Evolutionary conservation across 106 monocot genomes (phyloP).

Genomic region (Chionographis japonica): DNA sequence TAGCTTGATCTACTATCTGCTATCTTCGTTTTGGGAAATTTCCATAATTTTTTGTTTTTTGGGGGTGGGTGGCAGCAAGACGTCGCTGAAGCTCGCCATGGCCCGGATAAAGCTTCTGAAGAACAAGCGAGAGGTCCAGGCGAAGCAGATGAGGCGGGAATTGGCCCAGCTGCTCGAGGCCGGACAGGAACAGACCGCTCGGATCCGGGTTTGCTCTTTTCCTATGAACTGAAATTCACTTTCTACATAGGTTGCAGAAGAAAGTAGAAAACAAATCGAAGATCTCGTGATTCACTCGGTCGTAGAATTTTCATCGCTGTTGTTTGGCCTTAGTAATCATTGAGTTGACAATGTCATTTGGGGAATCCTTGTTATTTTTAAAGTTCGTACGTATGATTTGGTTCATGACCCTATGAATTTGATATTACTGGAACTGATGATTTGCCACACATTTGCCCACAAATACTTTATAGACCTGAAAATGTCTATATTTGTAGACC

Average conservation of each 20-base stretch:
- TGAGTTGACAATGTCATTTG: too few species aligned
- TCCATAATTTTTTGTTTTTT: not conserved
- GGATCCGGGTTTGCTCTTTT: slow-evolving; percentile 55
- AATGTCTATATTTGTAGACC: too few species aligned
- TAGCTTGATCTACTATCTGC: not conserved
- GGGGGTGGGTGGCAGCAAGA: slow-evolving; percentile 61
- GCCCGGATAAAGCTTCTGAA: slow-evolving; percentile 72
- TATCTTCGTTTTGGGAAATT: not conserved
- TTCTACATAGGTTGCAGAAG: too few species aligned
- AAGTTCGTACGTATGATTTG: too few species aligned
- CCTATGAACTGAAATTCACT: not conserved
- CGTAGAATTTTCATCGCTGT: too few species aligned
- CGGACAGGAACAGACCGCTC: slow-evolving; percentile 81
- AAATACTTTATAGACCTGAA: too few species aligned
- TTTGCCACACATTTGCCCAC: too few species aligned
- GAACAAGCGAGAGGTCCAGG: slow-evolving; percentile 60
- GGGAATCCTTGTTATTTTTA: too few species aligned
- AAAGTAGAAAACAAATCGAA: too few species aligned
- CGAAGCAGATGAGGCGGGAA: slow-evolving; percentile 72
- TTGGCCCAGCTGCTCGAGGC: slow-evolving; percentile 64
- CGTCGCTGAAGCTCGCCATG: slow-evolving; percentile 65
- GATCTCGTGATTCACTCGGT: not conserved
- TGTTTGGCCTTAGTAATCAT: too few species aligned
- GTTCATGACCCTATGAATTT: too few species aligned
- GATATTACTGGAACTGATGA: too few species aligned